Evolutionary conservation across 306 rosid genomes (phyloP).

Genomic region (Ziziphus jujuba): DNA sequence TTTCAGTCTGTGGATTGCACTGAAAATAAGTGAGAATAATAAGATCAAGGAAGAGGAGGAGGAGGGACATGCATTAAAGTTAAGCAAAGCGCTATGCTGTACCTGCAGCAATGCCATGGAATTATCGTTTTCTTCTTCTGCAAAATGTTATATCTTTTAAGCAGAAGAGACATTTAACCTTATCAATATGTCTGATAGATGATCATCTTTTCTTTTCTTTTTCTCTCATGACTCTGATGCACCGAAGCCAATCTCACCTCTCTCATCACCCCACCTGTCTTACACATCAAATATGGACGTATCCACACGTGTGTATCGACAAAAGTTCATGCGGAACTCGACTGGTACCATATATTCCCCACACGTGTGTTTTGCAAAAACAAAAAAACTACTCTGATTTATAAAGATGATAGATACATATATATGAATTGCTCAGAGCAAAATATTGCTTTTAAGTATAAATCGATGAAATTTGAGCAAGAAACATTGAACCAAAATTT

Average conservation of each 20-base stretch:
- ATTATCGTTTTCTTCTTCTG: conserved; percentile 27
- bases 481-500: too few relatives aligned
- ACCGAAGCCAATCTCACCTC: conserved; percentile 36
- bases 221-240: conserved; percentile 9
- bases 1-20: conserved; percentile 2
- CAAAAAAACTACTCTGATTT: too few relatives aligned
- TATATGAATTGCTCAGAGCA: conserved; percentile 9
- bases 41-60: background rate
- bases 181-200: conserved; percentile 26
- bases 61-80: background rate
- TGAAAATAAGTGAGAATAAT: conserved; percentile 5
- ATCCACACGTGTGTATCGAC: conserved; percentile 47
- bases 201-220: conserved; percentile 4
- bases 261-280: conserved; percentile 57
- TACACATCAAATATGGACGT: conserved; percentile 25
- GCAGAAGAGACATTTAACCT: conserved; percentile 16
- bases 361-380: conserved; percentile 53
- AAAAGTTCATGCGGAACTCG: conserved; percentile 49
- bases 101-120: conserved; percentile 16
- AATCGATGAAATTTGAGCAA: too few relatives aligned
- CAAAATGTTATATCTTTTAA: background rate
- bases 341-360: conserved; percentile 38
- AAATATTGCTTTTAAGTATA: background rate
- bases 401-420: background rate
- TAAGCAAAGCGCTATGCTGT: background rate